phyloP scores from a whole-genome alignment of 257 asterid genomes.

The Rhazya stricta region DNA sequence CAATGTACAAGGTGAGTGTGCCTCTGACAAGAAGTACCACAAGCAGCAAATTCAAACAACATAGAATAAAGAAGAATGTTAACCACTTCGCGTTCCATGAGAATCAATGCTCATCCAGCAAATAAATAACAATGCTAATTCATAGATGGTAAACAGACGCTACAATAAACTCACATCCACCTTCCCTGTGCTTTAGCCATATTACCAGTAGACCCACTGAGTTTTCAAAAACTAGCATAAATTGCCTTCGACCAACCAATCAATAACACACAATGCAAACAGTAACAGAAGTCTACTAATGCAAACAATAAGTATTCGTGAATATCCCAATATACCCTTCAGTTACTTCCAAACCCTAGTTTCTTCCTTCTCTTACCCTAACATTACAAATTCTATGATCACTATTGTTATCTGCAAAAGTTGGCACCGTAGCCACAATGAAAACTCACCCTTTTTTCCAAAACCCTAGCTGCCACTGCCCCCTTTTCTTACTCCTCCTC shows the following conservation, averaged over 20 bases:
- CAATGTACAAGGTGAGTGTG: not conserved
- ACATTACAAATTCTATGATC: not conserved
- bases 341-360: not conserved
- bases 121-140: not conserved
- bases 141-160: not conserved
- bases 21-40: not conserved
- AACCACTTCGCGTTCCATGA: not conserved
- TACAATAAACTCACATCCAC: not conserved
- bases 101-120: not conserved
- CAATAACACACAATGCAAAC: not conserved
- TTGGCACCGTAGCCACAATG: not conserved
- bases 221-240: not conserved
- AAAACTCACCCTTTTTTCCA: not conserved
- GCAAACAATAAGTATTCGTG: not conserved
- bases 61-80: slow-evolving; percentile 1
- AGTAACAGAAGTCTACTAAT: not conserved
- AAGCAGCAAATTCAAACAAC: not conserved
- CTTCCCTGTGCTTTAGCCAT: not conserved
- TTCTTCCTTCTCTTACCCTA: not conserved
- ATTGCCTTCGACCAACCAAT: not conserved
- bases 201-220: not conserved
- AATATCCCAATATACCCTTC: not conserved
- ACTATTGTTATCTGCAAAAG: not conserved
- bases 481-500: not conserved
- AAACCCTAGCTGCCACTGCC: not conserved